These are phyloP conservation scores for Fagopyrum homotropicum DNA, from an alignment of 148 eudicot genomes.

Conservation along the genomic window DNA sequence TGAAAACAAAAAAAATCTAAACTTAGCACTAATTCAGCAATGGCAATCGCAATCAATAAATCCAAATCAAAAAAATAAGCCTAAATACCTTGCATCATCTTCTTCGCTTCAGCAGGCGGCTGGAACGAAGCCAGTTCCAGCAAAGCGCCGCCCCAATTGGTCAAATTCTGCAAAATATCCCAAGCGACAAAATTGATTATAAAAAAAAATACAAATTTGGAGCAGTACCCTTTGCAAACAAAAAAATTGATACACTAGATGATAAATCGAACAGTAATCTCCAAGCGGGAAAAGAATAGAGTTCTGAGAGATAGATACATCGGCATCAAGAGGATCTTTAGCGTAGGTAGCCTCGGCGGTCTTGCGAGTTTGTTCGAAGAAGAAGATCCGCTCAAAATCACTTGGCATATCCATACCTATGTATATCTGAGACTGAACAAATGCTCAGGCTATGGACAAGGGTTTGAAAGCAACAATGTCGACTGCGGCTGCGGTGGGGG, in stretches of 20 bases:
- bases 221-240: background rate
- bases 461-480: background rate
- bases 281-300: background rate
- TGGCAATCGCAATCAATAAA: background rate
- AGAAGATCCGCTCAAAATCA: constrained; percentile 61
- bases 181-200: background rate
- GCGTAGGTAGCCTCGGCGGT: constrained; percentile 50
- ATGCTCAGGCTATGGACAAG: no score
- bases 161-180: constrained; percentile 32
- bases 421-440: background rate
- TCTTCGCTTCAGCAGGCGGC: constrained; percentile 19
- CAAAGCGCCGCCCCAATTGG: constrained; percentile 46
- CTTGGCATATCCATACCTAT: constrained; percentile 46
- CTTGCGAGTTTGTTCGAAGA: constrained; percentile 80
- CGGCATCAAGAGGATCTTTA: constrained; percentile 64
- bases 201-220: background rate
- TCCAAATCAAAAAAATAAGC: background rate
- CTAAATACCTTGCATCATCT: constrained; percentile 32
- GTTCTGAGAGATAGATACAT: constrained; percentile 27
- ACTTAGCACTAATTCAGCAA: background rate
- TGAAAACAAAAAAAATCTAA: background rate
- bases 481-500: background rate
- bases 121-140: constrained; percentile 39
- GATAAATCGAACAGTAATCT: background rate
- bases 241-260: background rate